These are phyloP conservation scores for Castanopsis chinensis DNA, from an alignment of 306 rosid species.

Conservation along the genomic window DNA sequence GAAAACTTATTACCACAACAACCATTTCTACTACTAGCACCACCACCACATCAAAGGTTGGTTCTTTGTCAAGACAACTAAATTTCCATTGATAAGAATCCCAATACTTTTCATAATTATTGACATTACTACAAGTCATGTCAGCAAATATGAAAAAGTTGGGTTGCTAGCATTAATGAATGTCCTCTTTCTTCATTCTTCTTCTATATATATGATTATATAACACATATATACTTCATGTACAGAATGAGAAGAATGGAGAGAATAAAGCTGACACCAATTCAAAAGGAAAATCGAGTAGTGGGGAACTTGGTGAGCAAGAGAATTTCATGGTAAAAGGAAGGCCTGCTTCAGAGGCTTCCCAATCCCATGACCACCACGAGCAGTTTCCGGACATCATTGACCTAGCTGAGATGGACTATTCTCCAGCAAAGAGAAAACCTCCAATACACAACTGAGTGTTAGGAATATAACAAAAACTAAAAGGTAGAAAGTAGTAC, in stretches of 20 bases:
- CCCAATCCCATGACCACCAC: neutral
- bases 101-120: too few species aligned
- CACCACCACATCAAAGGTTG: slow-evolving; percentile 41
- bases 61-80: neutral
- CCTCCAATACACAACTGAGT: slow-evolving; percentile 56
- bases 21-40: slow-evolving; percentile 29
- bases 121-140: too few species aligned
- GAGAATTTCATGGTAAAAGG: slow-evolving; percentile 8
- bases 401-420: slow-evolving; percentile 58
- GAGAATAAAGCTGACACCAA: slow-evolving; percentile 6
- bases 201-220: neutral
- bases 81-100: neutral
- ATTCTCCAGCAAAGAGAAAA: slow-evolving; percentile 52
- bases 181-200: neutral
- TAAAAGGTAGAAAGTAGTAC: neutral
- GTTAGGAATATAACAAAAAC: neutral
- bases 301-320: slow-evolving; percentile 6
- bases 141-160: neutral
- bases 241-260: slow-evolving; percentile 31
- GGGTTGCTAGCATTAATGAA: neutral
- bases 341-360: neutral
- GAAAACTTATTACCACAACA: slow-evolving; percentile 36
- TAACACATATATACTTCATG: neutral
- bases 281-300: slow-evolving; percentile 8
- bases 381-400: slow-evolving; percentile 25